Evolutionary conservation across 2,329 filamentous ascomycete species (phyloP), one percentile per base, ranked within the genome.

Genomic region (Fusarium sp.): DNA sequence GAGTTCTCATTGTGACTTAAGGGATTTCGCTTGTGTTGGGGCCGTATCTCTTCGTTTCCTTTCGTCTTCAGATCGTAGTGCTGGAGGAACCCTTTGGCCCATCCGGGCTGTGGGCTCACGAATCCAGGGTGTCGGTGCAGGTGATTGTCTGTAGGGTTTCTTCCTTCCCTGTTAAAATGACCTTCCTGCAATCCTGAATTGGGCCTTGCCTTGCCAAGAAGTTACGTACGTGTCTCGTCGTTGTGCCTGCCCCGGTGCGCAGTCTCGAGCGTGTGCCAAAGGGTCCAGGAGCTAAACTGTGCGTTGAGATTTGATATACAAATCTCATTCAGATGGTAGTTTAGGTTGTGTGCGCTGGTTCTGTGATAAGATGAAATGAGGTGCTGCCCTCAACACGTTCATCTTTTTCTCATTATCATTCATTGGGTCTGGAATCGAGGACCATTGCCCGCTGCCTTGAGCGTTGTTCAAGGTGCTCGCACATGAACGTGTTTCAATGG

Each of bases 1-100:
- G 4, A 4, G 1, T 4, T 38, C 33, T 14, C 14, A 4, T 41
- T 3, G n/a, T 33, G 10, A 10, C 10, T 31, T 5, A 10, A 7
- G 11, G 11, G 8, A 18, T 11, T 11, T n/a, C 29, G 19, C 29
- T 33, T 2, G 2, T 33, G 10, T 23, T 5, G 15, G 11, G 27
- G 44, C 8, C 4, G 18, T 5, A 29, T 27, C 25, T 16, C 11
- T 49, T 35, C 11, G 7, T 35, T 12, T 25, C 19, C 10, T 18
- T 46, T 33, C 15, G 11, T 29, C 10, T 14, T 29, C 23, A 14
- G n/a, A 21, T 45, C 10, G 10, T 6, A 18, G 29, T 21, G 2
- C 19, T 46, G 5, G 1, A 4, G 19, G n/a, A 44, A 44, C 8
- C 25, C 7, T 29, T 49, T 51, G 48, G 16, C 29, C 46, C 15